phyloP scores from a whole-genome alignment of 2,329 filamentous ascomycete species.

The Fusarium sp. region DNA sequence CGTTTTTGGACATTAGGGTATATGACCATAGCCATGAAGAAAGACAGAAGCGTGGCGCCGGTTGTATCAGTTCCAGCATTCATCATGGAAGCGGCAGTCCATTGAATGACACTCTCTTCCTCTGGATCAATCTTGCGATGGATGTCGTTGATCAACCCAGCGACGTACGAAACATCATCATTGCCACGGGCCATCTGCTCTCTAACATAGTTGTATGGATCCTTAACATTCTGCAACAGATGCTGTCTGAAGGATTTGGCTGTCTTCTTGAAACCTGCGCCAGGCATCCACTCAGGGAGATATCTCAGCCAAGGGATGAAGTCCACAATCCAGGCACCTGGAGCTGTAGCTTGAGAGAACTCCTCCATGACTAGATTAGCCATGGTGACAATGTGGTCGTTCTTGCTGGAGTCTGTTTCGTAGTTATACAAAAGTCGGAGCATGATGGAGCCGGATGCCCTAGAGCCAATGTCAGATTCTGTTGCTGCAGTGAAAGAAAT shows the following conservation, averaged over 20 bases:
- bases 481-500: rapidly evolving
- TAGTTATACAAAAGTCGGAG: slow-evolving; percentile 20
- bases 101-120: slow-evolving; percentile 12
- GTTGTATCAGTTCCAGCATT: slow-evolving; percentile 49
- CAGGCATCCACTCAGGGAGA: slow-evolving; percentile 10
- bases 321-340: slow-evolving; percentile 14
- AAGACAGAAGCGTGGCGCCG: slow-evolving; percentile 44
- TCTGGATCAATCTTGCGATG: slow-evolving; percentile 3
- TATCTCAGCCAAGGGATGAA: slow-evolving; percentile 2
- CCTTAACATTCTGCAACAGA: background rate
- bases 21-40: slow-evolving; percentile 59
- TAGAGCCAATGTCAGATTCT: background rate
- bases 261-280: background rate
- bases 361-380: slow-evolving; percentile 18
- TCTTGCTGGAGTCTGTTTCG: background rate
- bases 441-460: slow-evolving; percentile 16
- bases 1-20: slow-evolving; percentile 54
- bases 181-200: background rate
- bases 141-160: background rate
- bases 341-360: slow-evolving; percentile 9
- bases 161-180: slow-evolving; percentile 7
- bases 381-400: slow-evolving; percentile 4
- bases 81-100: slow-evolving; percentile 30
- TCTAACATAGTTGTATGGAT: background rate
- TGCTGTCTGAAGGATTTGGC: background rate